Evolutionary conservation across 305 asterid genomes (phyloP).

Genomic region (Solanum hybrid): DNA sequence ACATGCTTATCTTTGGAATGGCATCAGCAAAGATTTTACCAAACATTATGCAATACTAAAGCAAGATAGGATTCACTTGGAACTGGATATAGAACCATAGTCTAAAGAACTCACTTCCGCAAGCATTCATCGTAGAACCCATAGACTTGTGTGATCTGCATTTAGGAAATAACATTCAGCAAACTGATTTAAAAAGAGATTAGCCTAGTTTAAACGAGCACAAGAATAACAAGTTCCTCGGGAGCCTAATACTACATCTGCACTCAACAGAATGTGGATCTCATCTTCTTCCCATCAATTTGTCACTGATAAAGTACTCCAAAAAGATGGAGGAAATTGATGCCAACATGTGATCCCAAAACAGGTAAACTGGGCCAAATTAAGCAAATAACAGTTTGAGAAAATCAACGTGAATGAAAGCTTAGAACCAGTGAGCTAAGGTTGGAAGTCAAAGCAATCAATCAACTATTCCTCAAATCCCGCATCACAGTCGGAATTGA

Average conservation of each 20-base stretch:
- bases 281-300: constrained; percentile 3
- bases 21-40: neutral
- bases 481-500: neutral
- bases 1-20: neutral
- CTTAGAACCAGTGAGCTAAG: neutral
- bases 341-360: neutral
- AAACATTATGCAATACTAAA: constrained; percentile 1
- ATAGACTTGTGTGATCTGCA: constrained; percentile 97
- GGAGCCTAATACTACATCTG: neutral
- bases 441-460: neutral
- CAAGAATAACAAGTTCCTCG: neutral
- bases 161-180: constrained; percentile 14
- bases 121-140: constrained; percentile 97
- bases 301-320: neutral
- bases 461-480: neutral
- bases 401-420: neutral
- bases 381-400: neutral
- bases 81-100: constrained; percentile 8
- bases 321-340: neutral
- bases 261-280: neutral
- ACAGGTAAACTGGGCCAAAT: neutral
- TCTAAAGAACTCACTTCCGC: constrained; percentile 69
- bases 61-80: constrained; percentile 11
- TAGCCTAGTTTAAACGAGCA: neutral
- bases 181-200: neutral